These are phyloP conservation scores for Akanthomyces uredinophilus DNA, from an alignment of 2,329 filamentous ascomycete genomes.

Conservation along the genomic window DNA sequence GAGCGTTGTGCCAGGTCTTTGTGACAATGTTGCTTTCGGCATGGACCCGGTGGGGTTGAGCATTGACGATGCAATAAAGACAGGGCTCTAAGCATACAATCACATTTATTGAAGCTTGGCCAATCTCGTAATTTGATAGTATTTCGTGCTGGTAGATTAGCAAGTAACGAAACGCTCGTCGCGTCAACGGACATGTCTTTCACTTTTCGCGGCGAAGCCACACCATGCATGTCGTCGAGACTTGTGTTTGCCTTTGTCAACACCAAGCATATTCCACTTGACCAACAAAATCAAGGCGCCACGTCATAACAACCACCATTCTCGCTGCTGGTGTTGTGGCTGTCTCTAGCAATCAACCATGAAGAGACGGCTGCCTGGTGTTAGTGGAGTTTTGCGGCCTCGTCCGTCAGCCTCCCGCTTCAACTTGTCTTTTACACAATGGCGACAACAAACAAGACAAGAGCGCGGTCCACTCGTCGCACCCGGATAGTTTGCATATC, in stretches of 20 bases:
- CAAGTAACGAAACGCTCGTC: no score
- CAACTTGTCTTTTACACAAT: conserved; percentile 1
- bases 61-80: neutral
- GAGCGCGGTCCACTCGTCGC: conserved; percentile 26
- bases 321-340: no score
- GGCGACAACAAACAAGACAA: neutral
- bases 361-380: neutral
- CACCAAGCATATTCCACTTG: neutral
- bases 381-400: conserved; percentile 1
- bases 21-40: neutral
- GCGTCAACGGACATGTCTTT: no score
- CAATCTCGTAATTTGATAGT: no score
- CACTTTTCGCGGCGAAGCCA: no score
- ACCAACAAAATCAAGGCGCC: neutral
- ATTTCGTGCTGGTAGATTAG: no score
- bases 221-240: no score
- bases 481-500: conserved; percentile 71
- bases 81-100: no score
- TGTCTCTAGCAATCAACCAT: neutral
- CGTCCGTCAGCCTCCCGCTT: neutral
- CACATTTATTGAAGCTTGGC: no score
- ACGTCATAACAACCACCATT: no score
- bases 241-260: no score
- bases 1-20: neutral
- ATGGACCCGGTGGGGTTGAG: neutral